These are phyloP conservation scores for Suillus bovinus DNA, from an alignment of 768 basidiomycete species.

Conservation along the genomic window DNA sequence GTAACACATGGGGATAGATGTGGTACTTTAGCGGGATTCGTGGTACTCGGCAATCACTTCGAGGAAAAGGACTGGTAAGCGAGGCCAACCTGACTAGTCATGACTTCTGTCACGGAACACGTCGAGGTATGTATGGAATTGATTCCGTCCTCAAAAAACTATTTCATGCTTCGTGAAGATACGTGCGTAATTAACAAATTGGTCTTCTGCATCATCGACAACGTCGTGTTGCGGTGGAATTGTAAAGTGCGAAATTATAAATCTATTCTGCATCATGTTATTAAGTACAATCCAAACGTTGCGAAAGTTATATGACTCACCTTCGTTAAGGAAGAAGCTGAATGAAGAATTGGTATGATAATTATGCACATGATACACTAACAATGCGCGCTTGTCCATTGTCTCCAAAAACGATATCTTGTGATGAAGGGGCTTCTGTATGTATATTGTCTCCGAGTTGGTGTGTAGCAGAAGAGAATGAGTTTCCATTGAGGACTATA, in stretches of 20 bases:
- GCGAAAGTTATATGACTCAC: background rate
- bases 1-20: no score
- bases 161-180: no score
- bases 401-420: slow-evolving; percentile 57
- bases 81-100: no score
- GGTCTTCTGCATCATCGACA: no score
- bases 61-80: no score
- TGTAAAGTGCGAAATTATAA: background rate
- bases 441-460: slow-evolving; percentile 16
- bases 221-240: background rate
- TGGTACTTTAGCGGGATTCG: no score
- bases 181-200: no score
- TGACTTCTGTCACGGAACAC: no score
- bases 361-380: slow-evolving; percentile 46
- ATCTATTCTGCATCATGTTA: background rate
- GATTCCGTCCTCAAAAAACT: no score
- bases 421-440: slow-evolving; percentile 22
- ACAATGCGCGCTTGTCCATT: slow-evolving; percentile 48
- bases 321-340: background rate
- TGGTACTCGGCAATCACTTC: no score
- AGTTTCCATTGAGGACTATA: slow-evolving; percentile 51
- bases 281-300: background rate
- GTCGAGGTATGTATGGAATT: no score
- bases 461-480: slow-evolving; percentile 9
- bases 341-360: background rate